Conservation (phyloP, 208 protist genomes). For the Leishmania guyanensis region DNA sequence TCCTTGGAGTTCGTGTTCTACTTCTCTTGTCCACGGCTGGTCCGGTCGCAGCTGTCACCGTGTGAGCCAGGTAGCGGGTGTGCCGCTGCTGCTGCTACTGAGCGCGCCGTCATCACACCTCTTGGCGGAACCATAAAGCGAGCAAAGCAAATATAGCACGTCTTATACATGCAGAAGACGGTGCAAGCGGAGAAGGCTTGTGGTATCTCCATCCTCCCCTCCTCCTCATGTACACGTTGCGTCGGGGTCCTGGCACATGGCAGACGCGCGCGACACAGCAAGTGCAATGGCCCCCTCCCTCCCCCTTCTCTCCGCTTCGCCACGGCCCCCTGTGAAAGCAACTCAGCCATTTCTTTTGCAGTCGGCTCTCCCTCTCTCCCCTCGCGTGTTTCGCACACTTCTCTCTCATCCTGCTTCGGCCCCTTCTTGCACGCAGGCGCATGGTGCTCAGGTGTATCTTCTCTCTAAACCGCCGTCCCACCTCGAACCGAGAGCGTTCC, state of each 20-base stretch:
- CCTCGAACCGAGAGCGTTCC: background rate
- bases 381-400: background rate
- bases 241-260: background rate
- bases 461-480: background rate
- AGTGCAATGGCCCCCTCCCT: background rate
- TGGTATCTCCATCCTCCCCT: background rate
- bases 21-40: background rate
- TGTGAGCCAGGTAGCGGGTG: background rate
- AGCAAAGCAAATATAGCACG: background rate
- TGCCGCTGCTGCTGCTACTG: background rate
- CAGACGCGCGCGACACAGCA: background rate
- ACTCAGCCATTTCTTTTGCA: background rate
- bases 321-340: background rate
- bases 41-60: background rate
- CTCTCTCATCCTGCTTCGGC: background rate
- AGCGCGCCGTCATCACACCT: background rate
- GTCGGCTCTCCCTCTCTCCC: background rate
- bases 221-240: background rate
- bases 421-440: background rate
- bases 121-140: background rate
- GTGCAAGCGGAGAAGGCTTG: background rate
- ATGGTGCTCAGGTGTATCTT: background rate
- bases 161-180: background rate
- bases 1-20: background rate
- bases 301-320: background rate